Percentiles rank a stretch among this genome's conserved stretches.
phyloP scores from a whole-genome alignment of 1,139 yeast species.

The Blastobotrys aristatus region DNA sequence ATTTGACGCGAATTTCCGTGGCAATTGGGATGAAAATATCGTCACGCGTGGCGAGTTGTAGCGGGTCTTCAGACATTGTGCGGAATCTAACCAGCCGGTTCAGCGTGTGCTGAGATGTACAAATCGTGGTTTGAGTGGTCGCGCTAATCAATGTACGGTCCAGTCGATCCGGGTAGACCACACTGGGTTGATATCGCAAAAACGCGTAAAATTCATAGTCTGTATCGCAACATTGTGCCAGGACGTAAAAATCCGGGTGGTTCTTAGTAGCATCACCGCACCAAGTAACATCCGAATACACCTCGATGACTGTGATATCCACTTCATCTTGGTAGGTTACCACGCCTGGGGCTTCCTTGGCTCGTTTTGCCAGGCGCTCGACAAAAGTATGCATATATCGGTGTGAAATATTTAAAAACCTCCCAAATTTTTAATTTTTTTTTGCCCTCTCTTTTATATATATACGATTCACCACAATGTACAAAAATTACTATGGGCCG shows the following conservation, averaged over 20 bases:
- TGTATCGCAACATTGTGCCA: slow-evolving; percentile 2
- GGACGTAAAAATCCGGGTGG: background rate
- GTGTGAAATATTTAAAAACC: no score
- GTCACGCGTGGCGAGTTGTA: background rate
- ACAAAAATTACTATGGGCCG: slow-evolving; percentile 9
- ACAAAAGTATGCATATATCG: no score
- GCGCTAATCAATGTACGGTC: background rate
- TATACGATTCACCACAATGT: no score
- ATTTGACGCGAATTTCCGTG: no score
- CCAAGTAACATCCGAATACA: background rate
- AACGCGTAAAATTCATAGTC: slow-evolving; percentile 2
- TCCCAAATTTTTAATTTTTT: no score
- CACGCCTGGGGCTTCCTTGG: background rate
- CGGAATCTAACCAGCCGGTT: no score
- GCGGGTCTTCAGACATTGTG: no score
- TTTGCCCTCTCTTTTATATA: no score
- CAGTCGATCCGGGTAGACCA: background rate
- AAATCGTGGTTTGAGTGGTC: background rate
- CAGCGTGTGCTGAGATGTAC: background rate
- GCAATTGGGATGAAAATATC: no score
- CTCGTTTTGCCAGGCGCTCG: background rate
- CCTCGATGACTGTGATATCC: background rate
- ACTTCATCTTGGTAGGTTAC: background rate
- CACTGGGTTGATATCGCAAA: background rate
- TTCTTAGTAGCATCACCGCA: background rate